Percentiles rank a stretch among this genome's conserved stretches.
These are phyloP conservation scores for Ceratocystis cacaofunesta DNA, from an alignment of 2,329 filamentous ascomycete genomes.

Conservation along the genomic window DNA sequence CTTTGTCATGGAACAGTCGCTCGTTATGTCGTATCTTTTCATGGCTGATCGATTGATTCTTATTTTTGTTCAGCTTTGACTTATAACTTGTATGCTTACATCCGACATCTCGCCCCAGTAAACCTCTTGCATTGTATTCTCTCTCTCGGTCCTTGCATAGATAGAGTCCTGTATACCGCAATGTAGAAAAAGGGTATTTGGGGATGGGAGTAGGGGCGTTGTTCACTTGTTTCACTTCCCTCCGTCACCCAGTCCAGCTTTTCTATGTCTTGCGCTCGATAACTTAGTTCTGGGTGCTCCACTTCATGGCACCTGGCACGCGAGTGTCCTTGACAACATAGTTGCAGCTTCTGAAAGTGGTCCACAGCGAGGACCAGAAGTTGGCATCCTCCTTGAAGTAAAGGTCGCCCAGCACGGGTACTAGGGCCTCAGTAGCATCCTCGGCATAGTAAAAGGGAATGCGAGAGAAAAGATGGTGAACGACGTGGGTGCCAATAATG, in stretches of 20 bases:
- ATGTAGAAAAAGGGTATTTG: background rate
- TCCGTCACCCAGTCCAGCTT: background rate
- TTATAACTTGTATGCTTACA: background rate
- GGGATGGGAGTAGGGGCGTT: too few relatives aligned
- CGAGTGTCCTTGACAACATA: constrained; percentile 27
- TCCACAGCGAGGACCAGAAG: constrained; percentile 33
- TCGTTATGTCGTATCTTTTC: background rate
- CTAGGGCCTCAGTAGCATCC: constrained; percentile 42
- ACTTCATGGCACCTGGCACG: constrained; percentile 18
- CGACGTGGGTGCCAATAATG: constrained; percentile 49
- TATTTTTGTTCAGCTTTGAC: background rate
- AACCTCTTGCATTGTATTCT: background rate
- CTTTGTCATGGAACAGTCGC: background rate
- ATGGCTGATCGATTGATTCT: background rate
- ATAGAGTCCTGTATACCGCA: background rate
- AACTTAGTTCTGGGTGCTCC: constrained; percentile 11
- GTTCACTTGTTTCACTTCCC: too few relatives aligned
- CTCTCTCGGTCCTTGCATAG: background rate
- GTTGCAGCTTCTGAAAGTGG: constrained; percentile 32
- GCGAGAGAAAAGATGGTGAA: constrained; percentile 45
- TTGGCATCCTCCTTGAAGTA: constrained; percentile 33
- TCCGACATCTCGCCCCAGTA: background rate
- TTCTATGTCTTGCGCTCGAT: background rate
- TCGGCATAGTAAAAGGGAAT: constrained; percentile 36
- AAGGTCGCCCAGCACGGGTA: constrained; percentile 38